A percentile compares a stretch with the other conserved stretches of the same genome.
These are phyloP conservation scores for Vaccinium darrowii DNA, from an alignment of 148 eudicot genomes.

Conservation along the genomic window DNA sequence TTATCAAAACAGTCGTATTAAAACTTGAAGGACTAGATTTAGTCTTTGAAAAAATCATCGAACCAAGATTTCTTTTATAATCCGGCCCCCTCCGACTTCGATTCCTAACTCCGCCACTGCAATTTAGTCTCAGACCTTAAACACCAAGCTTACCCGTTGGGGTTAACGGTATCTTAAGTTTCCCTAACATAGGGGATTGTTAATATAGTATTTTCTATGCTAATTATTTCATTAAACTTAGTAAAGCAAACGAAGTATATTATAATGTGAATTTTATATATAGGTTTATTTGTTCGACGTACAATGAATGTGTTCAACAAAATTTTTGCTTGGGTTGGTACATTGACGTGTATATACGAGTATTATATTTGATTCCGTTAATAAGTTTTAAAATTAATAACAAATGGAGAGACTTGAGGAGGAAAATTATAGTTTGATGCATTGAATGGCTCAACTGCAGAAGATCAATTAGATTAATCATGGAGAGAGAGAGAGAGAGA, in stretches of 20 bases:
- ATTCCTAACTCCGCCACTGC: no score
- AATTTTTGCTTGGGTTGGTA: neutral
- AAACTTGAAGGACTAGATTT: no score
- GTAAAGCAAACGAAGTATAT: neutral
- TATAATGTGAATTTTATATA: neutral
- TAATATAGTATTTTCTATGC: constrained; percentile 13
- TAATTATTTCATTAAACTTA: constrained; percentile 1
- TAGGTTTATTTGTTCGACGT: neutral
- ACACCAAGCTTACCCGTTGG: no score
- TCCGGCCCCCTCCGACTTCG: no score
- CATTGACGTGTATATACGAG: neutral
- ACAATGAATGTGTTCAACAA: constrained; percentile 10
- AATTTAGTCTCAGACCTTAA: no score
- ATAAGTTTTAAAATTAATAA: neutral
- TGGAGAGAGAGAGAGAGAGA: neutral
- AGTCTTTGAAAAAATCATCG: no score
- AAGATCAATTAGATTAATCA: neutral
- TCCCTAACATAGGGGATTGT: neutral
- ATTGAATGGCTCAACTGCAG: constrained; percentile 3
- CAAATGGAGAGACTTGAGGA: neutral
- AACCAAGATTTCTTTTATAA: no score
- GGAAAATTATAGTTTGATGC: constrained; percentile 7
- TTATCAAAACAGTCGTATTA: no score
- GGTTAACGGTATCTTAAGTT: neutral
- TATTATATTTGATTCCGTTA: neutral